Evolutionary conservation across 805 yeast species (phyloP).

Genomic region (Kluyveromyces siamensis): DNA sequence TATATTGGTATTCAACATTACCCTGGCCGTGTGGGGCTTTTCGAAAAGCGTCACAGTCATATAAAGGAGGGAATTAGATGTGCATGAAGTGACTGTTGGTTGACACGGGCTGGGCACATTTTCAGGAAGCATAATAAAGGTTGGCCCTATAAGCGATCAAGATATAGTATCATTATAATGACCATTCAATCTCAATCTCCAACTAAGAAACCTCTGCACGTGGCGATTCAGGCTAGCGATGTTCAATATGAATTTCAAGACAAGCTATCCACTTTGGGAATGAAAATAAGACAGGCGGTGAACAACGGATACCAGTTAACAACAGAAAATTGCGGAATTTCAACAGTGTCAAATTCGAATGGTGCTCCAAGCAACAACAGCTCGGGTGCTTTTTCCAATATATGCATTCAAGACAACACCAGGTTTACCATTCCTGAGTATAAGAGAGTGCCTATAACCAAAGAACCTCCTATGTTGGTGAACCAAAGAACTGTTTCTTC

Average conservation of each 20-base stretch:
- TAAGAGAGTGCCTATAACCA: constrained; percentile 28
- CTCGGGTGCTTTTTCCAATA: constrained; percentile 8
- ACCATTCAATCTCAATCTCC: constrained; percentile 13
- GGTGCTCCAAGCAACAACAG: constrained; percentile 9
- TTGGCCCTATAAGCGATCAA: too few species aligned
- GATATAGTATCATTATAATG: background rate
- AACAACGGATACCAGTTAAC: constrained; percentile 44
- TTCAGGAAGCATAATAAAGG: too few species aligned
- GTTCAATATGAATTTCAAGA: constrained; percentile 23
- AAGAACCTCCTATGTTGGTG: constrained; percentile 29
- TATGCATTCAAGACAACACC: constrained; percentile 18
- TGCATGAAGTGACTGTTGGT: too few species aligned
- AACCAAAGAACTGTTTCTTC: constrained; percentile 27
- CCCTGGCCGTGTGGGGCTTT: background rate
- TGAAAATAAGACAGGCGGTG: constrained; percentile 63
- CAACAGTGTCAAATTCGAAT: background rate
- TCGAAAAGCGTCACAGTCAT: background rate
- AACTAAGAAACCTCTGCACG: constrained; percentile 29
- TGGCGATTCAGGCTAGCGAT: constrained; percentile 16
- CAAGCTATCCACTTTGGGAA: constrained; percentile 49
- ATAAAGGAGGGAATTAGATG: background rate
- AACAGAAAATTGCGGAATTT: background rate
- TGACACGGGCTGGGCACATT: too few species aligned
- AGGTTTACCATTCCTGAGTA: constrained; percentile 20
- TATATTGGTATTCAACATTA: background rate